A percentile compares a stretch with the other conserved stretches of the same genome.
phyloP scores from a whole-genome alignment of 1,284 basidiomycete species.

The Volvariella surrecta region DNA sequence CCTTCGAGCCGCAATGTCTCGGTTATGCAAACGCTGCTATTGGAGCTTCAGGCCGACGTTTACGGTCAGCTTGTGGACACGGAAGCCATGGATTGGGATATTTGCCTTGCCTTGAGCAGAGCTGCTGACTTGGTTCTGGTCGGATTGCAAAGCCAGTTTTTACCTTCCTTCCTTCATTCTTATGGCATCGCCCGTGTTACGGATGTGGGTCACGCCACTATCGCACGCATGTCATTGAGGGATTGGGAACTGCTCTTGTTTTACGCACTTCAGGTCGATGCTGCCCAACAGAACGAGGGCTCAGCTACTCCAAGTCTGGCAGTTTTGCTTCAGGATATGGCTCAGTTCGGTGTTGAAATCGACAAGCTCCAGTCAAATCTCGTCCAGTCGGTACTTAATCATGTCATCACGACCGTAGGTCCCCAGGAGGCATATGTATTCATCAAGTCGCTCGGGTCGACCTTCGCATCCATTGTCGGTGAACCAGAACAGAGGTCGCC shows the following conservation, averaged over 20 bases:
- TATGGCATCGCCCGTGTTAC: slow-evolving; percentile 18
- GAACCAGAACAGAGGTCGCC: neutral
- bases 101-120: neutral
- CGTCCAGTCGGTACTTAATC: slow-evolving; percentile 16
- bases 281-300: slow-evolving; percentile 11
- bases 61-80: no score
- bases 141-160: slow-evolving; percentile 7
- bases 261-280: slow-evolving; percentile 21
- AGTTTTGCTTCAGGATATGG: slow-evolving; percentile 25
- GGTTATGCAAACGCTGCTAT: no score
- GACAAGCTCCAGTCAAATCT: slow-evolving; percentile 15
- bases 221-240: slow-evolving; percentile 14
- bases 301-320: slow-evolving; percentile 22
- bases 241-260: slow-evolving; percentile 28
- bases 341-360: slow-evolving; percentile 15
- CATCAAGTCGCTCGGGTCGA: slow-evolving; percentile 21
- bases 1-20: no score
- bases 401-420: slow-evolving; percentile 16
- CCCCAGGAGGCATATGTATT: slow-evolving; percentile 16
- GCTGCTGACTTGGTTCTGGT: slow-evolving; percentile 11
- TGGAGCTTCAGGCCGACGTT: no score
- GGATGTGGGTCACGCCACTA: slow-evolving; percentile 12
- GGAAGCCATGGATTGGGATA: no score
- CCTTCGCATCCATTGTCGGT: slow-evolving; percentile 13
- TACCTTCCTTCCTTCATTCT: slow-evolving; percentile 23